These are phyloP conservation scores for Meyerozyma guilliermondii DNA, from an alignment of 1,139 yeast genomes.

Conservation along the genomic window DNA sequence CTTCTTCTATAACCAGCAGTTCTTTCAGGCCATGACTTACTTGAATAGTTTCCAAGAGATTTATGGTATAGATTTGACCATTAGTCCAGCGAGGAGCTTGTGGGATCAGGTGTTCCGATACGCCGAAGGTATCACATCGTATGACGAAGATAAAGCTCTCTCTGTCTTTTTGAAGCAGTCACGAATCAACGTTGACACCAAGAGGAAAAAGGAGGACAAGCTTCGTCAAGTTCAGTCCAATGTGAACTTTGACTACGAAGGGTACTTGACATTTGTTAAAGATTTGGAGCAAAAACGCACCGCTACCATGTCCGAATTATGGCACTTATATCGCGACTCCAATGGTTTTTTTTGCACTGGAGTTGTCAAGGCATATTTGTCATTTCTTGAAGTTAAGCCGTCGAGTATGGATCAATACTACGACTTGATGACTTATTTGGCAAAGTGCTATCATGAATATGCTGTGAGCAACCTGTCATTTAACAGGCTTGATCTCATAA, in stretches of 20 bases:
- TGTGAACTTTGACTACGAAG: conserved; percentile 38
- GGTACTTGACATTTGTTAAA: conserved; percentile 24
- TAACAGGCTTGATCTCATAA: conserved; percentile 14
- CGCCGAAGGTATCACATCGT: conserved; percentile 24
- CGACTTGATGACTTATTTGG: conserved; percentile 19
- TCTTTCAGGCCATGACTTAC: conserved; percentile 28
- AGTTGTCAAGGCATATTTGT: conserved; percentile 21
- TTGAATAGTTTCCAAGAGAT: conserved; percentile 32
- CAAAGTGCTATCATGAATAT: conserved; percentile 17
- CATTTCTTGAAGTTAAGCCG: conserved; percentile 16
- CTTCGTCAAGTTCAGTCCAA: conserved; percentile 27
- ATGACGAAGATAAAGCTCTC: conserved; percentile 23
- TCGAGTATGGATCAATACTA: conserved; percentile 14
- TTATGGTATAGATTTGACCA: conserved; percentile 21
- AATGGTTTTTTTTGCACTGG: conserved; percentile 21
- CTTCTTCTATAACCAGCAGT: conserved; percentile 26
- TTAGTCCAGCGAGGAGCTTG: conserved; percentile 18
- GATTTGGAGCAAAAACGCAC: conserved; percentile 23
- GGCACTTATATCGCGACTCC: conserved; percentile 26
- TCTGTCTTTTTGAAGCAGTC: conserved; percentile 20
- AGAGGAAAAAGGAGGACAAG: conserved; percentile 6
- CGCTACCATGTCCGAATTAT: conserved; percentile 25
- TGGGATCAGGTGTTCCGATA: conserved; percentile 37
- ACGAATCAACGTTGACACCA: conserved; percentile 8
- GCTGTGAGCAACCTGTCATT: conserved; percentile 21